Base-by-base conservation (phyloP, 2,329 filamentous ascomycete genomes). In the Alternaria novae-zelandiae region DNA sequence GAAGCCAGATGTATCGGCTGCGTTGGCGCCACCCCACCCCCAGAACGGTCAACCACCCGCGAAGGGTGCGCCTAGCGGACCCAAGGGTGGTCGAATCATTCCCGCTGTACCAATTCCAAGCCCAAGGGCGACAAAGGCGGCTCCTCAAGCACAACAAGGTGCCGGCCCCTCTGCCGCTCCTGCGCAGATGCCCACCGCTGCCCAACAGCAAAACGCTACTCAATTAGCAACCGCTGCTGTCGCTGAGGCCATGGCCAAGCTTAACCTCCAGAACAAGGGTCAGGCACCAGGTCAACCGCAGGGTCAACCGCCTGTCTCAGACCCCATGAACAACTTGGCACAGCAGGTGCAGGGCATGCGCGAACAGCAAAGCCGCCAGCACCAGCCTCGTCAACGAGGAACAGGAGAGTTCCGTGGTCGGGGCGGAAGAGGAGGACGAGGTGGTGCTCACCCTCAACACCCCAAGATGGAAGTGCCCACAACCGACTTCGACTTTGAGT, bases 401-500 rank as follows among this genome's bases (percentile, higher is more conserved):
- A 71, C 78, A 41, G 80, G 81, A 55, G 77, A 78, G 51, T 71
- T 75, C 51, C 79, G 80, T 47, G 82, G 81, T 41, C 81, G 85
- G 44, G 84, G 82, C 11, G 82, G 86, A 55, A 84, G 86, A 49
- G 58, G 66, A 59, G 80, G 82, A 58, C 79, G 84, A 58, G 83
- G 84, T 30, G 81, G 79, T 45, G 54, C 49, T 49, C 70, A 73
- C 47, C 25, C 64, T 13, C 70, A 66, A 51, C 82, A 83, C 62
- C 82, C 85, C 53, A 96, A 93, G 82, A 89, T 98, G 30, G 94
- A 97, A 57, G 92, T 99, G 3, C 96, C 96, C 0, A 88, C 91
- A 51, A 90, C 92, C 2, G 96, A 98, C 76, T 99, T 94, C 73
- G 95, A 99, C 76, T 99, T 99, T 75, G 91, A 91, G 70, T 88